These are phyloP conservation scores for Dillenia suffruticosa DNA, from an alignment of 164 flowering plant species.

Conservation along the genomic window DNA sequence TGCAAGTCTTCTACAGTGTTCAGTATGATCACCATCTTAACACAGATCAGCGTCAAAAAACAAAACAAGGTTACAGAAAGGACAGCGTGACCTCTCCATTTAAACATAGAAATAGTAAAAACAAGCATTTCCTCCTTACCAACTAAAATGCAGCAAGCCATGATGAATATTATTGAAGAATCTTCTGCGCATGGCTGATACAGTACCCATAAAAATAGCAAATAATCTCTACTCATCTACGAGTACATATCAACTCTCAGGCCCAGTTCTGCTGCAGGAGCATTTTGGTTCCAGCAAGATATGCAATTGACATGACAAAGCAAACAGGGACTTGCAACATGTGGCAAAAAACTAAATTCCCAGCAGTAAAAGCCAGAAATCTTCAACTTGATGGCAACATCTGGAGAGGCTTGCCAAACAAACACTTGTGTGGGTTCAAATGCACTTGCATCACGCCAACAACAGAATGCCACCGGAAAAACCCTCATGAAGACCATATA, in stretches of 20 bases:
- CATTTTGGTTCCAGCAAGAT: constrained; percentile 26
- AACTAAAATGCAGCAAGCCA: constrained; percentile 55
- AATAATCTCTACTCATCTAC: constrained; percentile 28
- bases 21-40: constrained; percentile 10
- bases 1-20: constrained; percentile 16
- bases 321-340: constrained; percentile 15
- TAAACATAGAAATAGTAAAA: constrained; percentile 4
- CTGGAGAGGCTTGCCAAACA: constrained; percentile 21
- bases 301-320: constrained; percentile 23
- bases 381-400: constrained; percentile 26
- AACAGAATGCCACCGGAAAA: not conserved
- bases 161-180: constrained; percentile 45
- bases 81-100: too few species aligned
- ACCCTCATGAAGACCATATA: too few species aligned
- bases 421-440: constrained; percentile 23
- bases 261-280: constrained; percentile 35
- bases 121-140: constrained; percentile 28
- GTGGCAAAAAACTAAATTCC: constrained; percentile 21
- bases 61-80: constrained; percentile 3
- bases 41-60: constrained; percentile 14
- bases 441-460: constrained; percentile 7
- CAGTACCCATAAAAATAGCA: constrained; percentile 37
- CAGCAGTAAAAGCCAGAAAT: constrained; percentile 14
- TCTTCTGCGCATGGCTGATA: constrained; percentile 50
- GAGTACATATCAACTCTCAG: constrained; percentile 36